Percentiles rank a stretch among this genome's conserved stretches.
Evolutionary conservation across 2,329 filamentous ascomycete genomes (phyloP).

Genomic region (Nemania bipapillata): DNA sequence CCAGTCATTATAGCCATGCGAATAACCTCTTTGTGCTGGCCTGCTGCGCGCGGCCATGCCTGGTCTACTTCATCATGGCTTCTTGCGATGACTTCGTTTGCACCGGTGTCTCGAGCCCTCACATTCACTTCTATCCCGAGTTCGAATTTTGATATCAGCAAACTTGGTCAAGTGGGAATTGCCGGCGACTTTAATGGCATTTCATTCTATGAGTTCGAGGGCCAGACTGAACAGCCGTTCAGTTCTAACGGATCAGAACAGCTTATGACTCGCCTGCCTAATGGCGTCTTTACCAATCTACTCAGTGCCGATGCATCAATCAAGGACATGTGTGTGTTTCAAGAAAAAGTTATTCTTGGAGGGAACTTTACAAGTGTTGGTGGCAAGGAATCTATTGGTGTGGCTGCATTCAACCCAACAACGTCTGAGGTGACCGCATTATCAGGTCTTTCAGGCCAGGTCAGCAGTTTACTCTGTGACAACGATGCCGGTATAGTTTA

Average conservation of each 20-base stretch:
- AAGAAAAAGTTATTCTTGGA: slow-evolving; percentile 78
- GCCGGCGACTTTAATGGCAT: slow-evolving; percentile 91
- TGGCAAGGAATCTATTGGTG: slow-evolving; percentile 76
- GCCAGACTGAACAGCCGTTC: slow-evolving; percentile 76
- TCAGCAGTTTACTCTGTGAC: slow-evolving; percentile 86
- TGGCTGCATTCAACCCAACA: slow-evolving; percentile 82
- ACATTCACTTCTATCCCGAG: slow-evolving; percentile 71
- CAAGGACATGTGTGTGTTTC: slow-evolving; percentile 85
- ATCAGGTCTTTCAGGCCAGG: slow-evolving; percentile 82
- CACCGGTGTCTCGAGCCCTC: slow-evolving; percentile 61
- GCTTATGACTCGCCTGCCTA: slow-evolving; percentile 82
- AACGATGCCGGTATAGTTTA: slow-evolving; percentile 81
- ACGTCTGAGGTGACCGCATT: slow-evolving; percentile 77
- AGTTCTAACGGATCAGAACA: slow-evolving; percentile 82
- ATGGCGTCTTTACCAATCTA: slow-evolving; percentile 81
- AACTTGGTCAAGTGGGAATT: slow-evolving; percentile 84
- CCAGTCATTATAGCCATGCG: slow-evolving; percentile 57
- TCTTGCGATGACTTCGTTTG: slow-evolving; percentile 56
- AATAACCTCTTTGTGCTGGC: slow-evolving; percentile 58
- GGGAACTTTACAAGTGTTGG: slow-evolving; percentile 96
- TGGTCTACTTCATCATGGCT: slow-evolving; percentile 48
- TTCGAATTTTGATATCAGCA: slow-evolving; percentile 79
- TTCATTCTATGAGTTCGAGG: slow-evolving; percentile 86
- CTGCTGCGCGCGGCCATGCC: slow-evolving; percentile 53
- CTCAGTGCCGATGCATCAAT: slow-evolving; percentile 85